A percentile compares a stretch with the other conserved stretches of the same genome.
Conservation (phyloP, 1,284 basidiomycete species). For the Garcileccinum viscosum region DNA sequence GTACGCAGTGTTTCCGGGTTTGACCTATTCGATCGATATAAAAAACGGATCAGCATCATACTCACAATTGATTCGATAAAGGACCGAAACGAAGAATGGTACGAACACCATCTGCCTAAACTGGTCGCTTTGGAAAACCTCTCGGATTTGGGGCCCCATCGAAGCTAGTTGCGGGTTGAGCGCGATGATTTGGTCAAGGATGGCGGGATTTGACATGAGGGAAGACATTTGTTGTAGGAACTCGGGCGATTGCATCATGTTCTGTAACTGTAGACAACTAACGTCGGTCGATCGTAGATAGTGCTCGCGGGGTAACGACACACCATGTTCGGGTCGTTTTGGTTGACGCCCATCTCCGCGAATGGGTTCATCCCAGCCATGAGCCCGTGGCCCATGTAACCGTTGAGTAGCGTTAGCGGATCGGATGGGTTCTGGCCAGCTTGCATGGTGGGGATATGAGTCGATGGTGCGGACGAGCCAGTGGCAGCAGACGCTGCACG, state of each 20-base stretch:
- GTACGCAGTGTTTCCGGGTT: conserved; percentile 80
- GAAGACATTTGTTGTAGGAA: conserved; percentile 79
- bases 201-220: conserved; percentile 79
- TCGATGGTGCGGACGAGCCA: conserved; percentile 35
- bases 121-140: conserved; percentile 80
- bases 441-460: conserved; percentile 78
- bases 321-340: conserved; percentile 90
- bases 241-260: conserved; percentile 83
- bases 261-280: conserved; percentile 63
- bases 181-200: conserved; percentile 86
- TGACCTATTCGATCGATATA: conserved; percentile 50
- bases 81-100: not conserved
- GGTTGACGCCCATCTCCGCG: conserved; percentile 83
- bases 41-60: not conserved
- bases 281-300: conserved; percentile 5
- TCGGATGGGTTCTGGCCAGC: conserved; percentile 83
- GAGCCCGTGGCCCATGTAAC: conserved; percentile 71
- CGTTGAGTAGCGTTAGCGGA: conserved; percentile 77
- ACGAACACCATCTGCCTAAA: conserved; percentile 83
- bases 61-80: not conserved
- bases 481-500: conserved; percentile 49
- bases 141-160: conserved; percentile 83
- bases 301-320: conserved; percentile 30
- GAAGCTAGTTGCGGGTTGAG: conserved; percentile 79
- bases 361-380: conserved; percentile 90